Conservation (phyloP, 805 yeast species). For the Yarrowia deformans region DNA sequence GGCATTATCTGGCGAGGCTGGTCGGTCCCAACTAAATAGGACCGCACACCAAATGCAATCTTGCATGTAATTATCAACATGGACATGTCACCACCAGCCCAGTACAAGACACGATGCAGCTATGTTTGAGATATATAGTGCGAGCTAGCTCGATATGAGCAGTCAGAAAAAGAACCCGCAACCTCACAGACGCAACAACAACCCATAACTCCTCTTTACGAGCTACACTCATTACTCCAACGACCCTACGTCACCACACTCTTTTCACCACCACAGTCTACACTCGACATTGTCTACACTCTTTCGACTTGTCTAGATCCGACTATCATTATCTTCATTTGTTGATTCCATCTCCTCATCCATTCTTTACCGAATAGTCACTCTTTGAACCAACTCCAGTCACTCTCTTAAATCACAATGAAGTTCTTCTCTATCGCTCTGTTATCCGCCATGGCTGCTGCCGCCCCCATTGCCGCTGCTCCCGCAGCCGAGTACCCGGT, state of each 20-base stretch:
- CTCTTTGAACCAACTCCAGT: background rate
- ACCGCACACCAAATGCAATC: background rate
- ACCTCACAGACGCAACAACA: background rate
- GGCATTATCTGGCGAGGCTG: constrained; percentile 16
- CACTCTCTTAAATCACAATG: background rate
- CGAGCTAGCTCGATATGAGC: background rate
- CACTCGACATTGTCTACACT: background rate
- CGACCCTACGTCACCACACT: background rate
- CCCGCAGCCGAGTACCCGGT: constrained; percentile 20
- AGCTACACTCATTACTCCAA: background rate
- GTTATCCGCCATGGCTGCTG: constrained; percentile 8
- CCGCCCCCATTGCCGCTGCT: constrained; percentile 26
- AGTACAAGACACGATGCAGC: background rate
- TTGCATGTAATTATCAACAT: background rate
- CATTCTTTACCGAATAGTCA: background rate
- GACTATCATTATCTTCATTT: background rate
- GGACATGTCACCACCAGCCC: background rate
- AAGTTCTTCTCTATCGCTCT: constrained; percentile 18
- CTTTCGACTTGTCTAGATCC: background rate
- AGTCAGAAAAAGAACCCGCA: background rate
- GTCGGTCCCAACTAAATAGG: background rate
- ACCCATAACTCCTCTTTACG: background rate
- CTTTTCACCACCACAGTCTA: background rate
- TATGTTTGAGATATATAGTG: constrained; percentile 6
- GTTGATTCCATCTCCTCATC: background rate